Evolutionary conservation across 768 basidiomycete genomes (phyloP), one percentile per base, ranked within the genome.

Genomic region (Rhodotorula kratochvilovae): DNA sequence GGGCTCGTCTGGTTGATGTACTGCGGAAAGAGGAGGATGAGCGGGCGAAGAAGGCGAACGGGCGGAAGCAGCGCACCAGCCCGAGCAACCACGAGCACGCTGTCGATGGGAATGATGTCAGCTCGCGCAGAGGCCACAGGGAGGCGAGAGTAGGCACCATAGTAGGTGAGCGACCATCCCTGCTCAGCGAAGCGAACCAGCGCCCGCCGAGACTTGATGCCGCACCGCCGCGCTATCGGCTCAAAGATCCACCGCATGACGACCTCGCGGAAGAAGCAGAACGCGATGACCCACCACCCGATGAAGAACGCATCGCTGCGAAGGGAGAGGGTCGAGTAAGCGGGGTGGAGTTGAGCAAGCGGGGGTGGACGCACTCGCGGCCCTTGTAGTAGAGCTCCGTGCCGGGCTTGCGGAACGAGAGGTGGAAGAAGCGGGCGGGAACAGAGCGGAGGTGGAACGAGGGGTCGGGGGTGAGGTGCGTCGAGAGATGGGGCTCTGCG

Each of bases 141-240:
- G 29, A 33, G 25, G 33, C 19, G 19, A 55, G 35, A 0, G 86
- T 82, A 78, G n/a, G 59, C 53, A 35, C 55, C 56, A 62, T 90
- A 92, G 80, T 95, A 98, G 60, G 91, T 80, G 56, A 88, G 84
- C 46, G 87, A 87, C 91, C 92, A 98, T 67, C 92, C 90, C 81
- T 99, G 96, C 80, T 99, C 96, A 5, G 92, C 91, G 78, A 98
- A 98, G 76, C 96, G 84, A 56, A 90, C 79, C 53, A 92, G 31
- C 36, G 56, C 51, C 23, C 72, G 83, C 72, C 82, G 82, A 23
- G 66, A 85, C 84, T 51, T 83, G 81, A 70, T 75, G 35, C 96
- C 85, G 73, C 88, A 89, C 85, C 87, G 88, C 50, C 84, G 83
- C 27, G 90, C 93, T 66, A 96, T 86, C 17, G 93, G 91, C 78